Evolutionary conservation across 305 asterid species (phyloP).

Genomic region (Fraxinus angustifolia): DNA sequence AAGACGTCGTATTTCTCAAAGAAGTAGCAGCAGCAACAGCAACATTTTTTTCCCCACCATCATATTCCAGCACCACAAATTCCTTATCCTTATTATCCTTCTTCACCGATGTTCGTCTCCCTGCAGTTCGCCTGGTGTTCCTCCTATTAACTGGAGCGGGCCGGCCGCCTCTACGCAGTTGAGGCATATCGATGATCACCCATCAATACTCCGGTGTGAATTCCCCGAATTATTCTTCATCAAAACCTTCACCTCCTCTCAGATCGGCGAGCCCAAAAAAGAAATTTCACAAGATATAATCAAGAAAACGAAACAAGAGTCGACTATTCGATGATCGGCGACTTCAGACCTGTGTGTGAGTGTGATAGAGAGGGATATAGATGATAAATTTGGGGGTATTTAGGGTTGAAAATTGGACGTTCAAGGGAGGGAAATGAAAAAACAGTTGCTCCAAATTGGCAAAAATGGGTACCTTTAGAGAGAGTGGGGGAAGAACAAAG

Average conservation of each 20-base stretch:
- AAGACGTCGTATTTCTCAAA: not conserved
- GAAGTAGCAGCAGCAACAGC: not conserved
- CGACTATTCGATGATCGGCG: slow-evolving; percentile 16
- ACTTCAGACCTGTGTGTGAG: not conserved
- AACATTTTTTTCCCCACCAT: not conserved
- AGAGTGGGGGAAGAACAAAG: not conserved
- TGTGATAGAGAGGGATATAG: not conserved
- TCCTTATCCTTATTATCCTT: slow-evolving; percentile 12
- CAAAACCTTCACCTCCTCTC: slow-evolving; percentile 13
- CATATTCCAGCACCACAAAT: not conserved
- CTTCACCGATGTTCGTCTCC: slow-evolving; percentile 18
- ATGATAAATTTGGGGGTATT: slow-evolving; percentile 6
- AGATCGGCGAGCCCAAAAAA: slow-evolving; percentile 7
- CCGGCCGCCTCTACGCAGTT: slow-evolving; percentile 16
- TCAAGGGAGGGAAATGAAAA: slow-evolving; percentile 35
- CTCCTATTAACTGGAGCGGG: slow-evolving; percentile 10
- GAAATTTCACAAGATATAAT: not conserved
- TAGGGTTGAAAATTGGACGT: slow-evolving; percentile 26
- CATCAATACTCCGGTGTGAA: slow-evolving; percentile 32
- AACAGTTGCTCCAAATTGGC: slow-evolving; percentile 9
- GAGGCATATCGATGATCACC: slow-evolving; percentile 22
- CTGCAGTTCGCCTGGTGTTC: slow-evolving; percentile 4
- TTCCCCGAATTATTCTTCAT: slow-evolving; percentile 16
- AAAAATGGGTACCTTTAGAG: not conserved
- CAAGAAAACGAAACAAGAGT: not conserved